Conservation (phyloP, 2,329 filamentous ascomycete genomes). For the Dactylonectria macrodidyma region DNA sequence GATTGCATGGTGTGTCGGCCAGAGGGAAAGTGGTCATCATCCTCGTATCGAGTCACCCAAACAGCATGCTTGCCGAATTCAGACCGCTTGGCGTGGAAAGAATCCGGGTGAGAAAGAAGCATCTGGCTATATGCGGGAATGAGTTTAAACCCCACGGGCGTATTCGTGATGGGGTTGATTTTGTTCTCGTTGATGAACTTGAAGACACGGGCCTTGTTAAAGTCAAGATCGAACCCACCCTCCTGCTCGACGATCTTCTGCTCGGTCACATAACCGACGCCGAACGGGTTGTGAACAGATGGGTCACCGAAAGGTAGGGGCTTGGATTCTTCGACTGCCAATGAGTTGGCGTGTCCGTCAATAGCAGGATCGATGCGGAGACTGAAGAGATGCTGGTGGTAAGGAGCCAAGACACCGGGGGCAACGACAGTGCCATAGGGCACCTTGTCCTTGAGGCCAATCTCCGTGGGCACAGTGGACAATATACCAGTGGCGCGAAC, state of each 20-base stretch:
- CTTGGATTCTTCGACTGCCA: conserved; percentile 51
- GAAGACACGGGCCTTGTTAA: conserved; percentile 63
- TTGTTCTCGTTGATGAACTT: conserved; percentile 63
- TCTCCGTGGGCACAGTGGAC: conserved; percentile 61
- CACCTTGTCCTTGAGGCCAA: conserved; percentile 61
- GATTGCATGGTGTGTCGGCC: conserved; percentile 66
- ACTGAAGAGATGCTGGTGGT: conserved; percentile 79
- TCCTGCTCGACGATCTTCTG: conserved; percentile 61
- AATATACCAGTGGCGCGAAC: conserved; percentile 61
- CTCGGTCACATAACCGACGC: conserved; percentile 61
- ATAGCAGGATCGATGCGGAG: conserved; percentile 76
- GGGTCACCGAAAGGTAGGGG: conserved; percentile 60
- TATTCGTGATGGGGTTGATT: conserved; percentile 60
- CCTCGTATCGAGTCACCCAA: conserved; percentile 61
- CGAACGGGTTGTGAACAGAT: conserved; percentile 65
- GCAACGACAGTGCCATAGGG: conserved; percentile 74
- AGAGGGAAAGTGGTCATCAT: conserved; percentile 60
- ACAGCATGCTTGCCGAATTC: conserved; percentile 61
- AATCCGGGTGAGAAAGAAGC: conserved; percentile 57
- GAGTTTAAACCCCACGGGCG: conserved; percentile 63
- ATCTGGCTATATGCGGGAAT: conserved; percentile 62
- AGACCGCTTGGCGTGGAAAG: conserved; percentile 57
- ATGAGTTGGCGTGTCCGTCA: conserved; percentile 66
- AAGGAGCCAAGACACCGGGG: conserved; percentile 73
- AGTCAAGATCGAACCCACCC: conserved; percentile 64